phyloP scores from a whole-genome alignment of 2,329 filamentous ascomycete species.

The Colletotrichum musicola region DNA sequence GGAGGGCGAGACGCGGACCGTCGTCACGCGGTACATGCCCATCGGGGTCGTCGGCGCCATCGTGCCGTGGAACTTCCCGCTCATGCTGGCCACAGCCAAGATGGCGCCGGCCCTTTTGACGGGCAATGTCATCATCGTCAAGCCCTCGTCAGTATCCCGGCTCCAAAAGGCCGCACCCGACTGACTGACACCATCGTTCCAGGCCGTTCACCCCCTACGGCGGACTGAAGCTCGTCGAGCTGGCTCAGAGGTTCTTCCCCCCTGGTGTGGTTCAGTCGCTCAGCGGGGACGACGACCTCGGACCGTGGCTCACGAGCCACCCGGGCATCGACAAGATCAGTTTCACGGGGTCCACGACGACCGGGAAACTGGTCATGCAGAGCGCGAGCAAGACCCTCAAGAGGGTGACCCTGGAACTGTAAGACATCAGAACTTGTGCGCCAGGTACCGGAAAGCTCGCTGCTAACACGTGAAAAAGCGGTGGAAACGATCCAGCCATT shows the following conservation, averaged over 20 bases:
- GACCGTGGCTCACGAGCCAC: constrained; percentile 69
- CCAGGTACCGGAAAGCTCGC: too few species aligned
- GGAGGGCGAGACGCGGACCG: constrained; percentile 50
- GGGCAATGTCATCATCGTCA: constrained; percentile 67
- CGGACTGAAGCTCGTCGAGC: constrained; percentile 70
- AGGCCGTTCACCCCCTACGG: constrained; percentile 68
- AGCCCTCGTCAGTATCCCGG: constrained; percentile 57
- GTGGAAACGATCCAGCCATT: constrained; percentile 72
- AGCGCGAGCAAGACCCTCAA: constrained; percentile 68
- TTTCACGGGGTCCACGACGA: constrained; percentile 72
- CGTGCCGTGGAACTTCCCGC: constrained; percentile 69
- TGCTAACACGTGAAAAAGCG: constrained; percentile 43
- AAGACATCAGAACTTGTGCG: background rate
- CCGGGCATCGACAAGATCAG: constrained; percentile 72
- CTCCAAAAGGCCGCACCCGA: too few species aligned
- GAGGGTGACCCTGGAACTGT: constrained; percentile 70
- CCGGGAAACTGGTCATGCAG: constrained; percentile 71
- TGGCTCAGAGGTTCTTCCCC: constrained; percentile 69
- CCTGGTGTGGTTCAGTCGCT: constrained; percentile 73
- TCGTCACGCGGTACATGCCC: constrained; percentile 53
- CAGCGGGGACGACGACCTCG: constrained; percentile 71
- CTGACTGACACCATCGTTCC: too few species aligned
- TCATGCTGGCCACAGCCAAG: constrained; percentile 66
- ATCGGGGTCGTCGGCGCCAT: constrained; percentile 58
- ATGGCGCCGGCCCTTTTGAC: constrained; percentile 68